A percentile compares a stretch with the other conserved stretches of the same genome.
Evolutionary conservation across 768 basidiomycete genomes (phyloP).

Genomic region (Clathrus columnatus): DNA sequence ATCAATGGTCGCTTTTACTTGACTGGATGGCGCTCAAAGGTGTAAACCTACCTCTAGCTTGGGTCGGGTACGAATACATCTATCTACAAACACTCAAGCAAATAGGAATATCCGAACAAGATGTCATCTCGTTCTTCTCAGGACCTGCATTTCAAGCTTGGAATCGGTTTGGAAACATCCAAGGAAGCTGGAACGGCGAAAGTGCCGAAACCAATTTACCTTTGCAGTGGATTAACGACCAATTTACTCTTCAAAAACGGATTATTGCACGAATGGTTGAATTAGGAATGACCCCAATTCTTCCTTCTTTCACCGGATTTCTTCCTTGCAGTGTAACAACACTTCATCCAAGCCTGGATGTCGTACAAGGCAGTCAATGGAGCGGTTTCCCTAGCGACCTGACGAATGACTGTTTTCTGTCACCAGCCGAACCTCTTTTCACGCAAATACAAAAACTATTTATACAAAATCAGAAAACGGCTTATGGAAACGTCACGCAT

Average conservation of each 20-base stretch:
- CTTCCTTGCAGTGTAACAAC: constrained; percentile 26
- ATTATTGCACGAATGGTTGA: constrained; percentile 31
- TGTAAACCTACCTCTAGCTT: constrained; percentile 34
- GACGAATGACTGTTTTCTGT: constrained; percentile 32
- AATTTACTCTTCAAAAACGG: constrained; percentile 28
- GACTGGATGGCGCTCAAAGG: constrained; percentile 36
- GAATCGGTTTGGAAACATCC: constrained; percentile 37
- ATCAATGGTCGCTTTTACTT: constrained; percentile 31
- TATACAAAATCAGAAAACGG: constrained; percentile 29
- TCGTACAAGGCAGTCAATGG: constrained; percentile 30
- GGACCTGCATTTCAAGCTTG: constrained; percentile 34
- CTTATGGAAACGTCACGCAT: constrained; percentile 31
- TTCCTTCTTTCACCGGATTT: constrained; percentile 35
- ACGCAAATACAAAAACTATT: constrained; percentile 28
- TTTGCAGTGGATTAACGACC: constrained; percentile 30
- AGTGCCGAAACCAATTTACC: constrained; percentile 25
- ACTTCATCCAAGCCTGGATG: constrained; percentile 27
- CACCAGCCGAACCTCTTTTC: constrained; percentile 33
- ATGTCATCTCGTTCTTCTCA: constrained; percentile 28
- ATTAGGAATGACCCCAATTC: constrained; percentile 35
- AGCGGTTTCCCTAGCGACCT: constrained; percentile 23
- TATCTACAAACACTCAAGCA: constrained; percentile 30
- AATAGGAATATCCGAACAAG: constrained; percentile 26
- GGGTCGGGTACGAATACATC: constrained; percentile 32
- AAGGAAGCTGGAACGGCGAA: constrained; percentile 30